phyloP scores from a whole-genome alignment of 495 filamentous ascomycete species.

The Podospora bellae-mahoneyi region DNA sequence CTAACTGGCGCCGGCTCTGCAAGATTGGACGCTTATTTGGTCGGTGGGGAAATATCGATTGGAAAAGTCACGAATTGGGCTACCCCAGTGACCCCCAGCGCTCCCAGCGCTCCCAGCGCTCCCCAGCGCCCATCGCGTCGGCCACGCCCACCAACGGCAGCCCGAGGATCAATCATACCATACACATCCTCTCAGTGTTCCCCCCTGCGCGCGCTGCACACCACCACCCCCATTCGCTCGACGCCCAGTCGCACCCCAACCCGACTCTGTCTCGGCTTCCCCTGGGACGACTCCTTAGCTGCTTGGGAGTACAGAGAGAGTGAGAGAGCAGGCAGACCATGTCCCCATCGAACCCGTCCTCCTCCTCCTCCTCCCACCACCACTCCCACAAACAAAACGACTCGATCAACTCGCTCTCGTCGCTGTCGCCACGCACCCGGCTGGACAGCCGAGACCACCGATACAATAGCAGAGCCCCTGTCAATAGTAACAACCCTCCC shows the following conservation, averaged over 20 bases:
- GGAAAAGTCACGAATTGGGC: conserved; percentile 14
- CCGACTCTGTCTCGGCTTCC: conserved; percentile 32
- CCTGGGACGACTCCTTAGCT: conserved; percentile 17
- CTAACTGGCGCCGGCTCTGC: conserved; percentile 1
- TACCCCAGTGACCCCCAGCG: not conserved
- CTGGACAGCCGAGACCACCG: conserved; percentile 17
- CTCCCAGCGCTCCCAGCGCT: not conserved
- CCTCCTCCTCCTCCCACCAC: conserved; percentile 1
- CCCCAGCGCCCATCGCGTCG: conserved; percentile 11
- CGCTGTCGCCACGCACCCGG: conserved; percentile 23
- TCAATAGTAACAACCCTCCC: not conserved
- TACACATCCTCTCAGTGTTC: conserved; percentile 10
- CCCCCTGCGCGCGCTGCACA: conserved; percentile 4
- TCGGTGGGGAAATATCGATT: conserved; percentile 16
- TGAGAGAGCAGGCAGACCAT: conserved; percentile 7
- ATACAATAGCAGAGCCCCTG: conserved; percentile 10
- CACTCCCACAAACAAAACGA: conserved; percentile 10
- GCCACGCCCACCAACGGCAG: conserved; percentile 23
- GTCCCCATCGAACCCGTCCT: conserved; percentile 23
- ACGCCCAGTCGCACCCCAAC: conserved; percentile 23
- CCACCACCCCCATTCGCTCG: conserved; percentile 3
- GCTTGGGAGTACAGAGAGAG: too few species aligned
- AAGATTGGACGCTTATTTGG: conserved; percentile 4
- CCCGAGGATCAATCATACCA: conserved; percentile 19
- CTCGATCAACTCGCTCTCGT: conserved; percentile 18